phyloP scores from a whole-genome alignment of 169 alveolate species.

The Sarcocystis neurona region DNA sequence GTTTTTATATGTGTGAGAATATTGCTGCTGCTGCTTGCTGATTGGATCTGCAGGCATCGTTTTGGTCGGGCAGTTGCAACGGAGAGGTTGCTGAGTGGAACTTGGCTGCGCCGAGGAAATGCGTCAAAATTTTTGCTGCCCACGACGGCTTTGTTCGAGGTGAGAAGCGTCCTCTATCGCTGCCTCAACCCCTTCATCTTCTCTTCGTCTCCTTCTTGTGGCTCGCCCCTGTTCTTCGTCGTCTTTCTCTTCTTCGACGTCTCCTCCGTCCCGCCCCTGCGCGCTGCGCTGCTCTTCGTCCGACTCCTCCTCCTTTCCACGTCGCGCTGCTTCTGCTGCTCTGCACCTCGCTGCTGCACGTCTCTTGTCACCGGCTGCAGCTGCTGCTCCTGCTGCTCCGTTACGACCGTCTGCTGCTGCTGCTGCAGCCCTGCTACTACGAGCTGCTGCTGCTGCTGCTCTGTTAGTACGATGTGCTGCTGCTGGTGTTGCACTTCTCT shows the following conservation, averaged over 20 bases:
- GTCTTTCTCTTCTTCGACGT: no score
- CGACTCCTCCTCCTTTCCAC: no score
- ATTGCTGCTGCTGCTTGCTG: neutral
- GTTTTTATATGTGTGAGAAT: neutral
- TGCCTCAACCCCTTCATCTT: no score
- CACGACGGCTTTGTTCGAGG: constrained; percentile 96
- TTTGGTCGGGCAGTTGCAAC: constrained; percentile 66
- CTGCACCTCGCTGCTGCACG: no score
- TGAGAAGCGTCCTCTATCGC: neutral
- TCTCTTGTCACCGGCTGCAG: no score
- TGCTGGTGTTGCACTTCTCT: neutral
- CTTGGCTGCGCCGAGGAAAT: constrained; percentile 80
- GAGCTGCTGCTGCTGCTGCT: neutral
- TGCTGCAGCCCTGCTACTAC: neutral
- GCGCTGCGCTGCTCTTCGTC: no score
- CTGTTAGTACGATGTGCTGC: neutral
- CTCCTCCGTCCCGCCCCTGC: no score
- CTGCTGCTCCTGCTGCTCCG: neutral
- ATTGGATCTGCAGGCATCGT: neutral
- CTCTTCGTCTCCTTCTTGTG: no score
- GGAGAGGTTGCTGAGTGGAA: constrained; percentile 96
- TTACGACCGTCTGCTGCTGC: neutral
- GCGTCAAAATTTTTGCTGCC: constrained; percentile 85
- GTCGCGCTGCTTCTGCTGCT: no score
- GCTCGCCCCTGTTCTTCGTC: no score